Conservation (phyloP, 495 filamentous ascomycete species). For the Zalerion maritima region DNA sequence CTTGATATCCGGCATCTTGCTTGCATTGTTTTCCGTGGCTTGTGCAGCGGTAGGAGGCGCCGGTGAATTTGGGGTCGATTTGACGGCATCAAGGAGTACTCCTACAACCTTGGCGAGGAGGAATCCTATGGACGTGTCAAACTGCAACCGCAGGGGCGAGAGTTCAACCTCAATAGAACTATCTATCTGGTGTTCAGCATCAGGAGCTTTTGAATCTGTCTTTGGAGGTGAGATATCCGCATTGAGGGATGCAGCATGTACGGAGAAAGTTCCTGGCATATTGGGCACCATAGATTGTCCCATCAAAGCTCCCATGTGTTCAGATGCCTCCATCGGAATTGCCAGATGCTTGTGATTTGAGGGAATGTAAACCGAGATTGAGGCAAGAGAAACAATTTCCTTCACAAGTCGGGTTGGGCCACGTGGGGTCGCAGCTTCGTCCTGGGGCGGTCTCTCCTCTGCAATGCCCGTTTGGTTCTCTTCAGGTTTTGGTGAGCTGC, state of each 20-base stretch:
- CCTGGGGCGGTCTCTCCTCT: slow-evolving; percentile 8
- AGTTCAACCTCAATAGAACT: slow-evolving; percentile 38
- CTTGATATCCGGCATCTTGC: slow-evolving; percentile 29
- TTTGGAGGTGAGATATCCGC: slow-evolving; percentile 8
- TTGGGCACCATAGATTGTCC: slow-evolving; percentile 27
- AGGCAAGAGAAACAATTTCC: slow-evolving; percentile 27
- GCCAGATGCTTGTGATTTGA: slow-evolving; percentile 22
- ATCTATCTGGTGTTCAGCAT: slow-evolving; percentile 13
- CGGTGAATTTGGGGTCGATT: slow-evolving; percentile 8
- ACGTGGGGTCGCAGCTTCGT: slow-evolving; percentile 27
- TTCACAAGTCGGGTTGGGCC: slow-evolving; percentile 33
- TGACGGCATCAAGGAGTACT: slow-evolving; percentile 32
- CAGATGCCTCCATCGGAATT: slow-evolving; percentile 4
- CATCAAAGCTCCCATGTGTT: slow-evolving; percentile 6
- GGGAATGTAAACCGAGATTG: slow-evolving; percentile 30
- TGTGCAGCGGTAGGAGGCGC: slow-evolving; percentile 10
- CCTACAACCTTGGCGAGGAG: slow-evolving; percentile 47
- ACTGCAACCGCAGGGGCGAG: slow-evolving; percentile 39
- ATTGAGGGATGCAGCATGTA: slow-evolving; percentile 22
- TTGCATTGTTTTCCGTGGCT: slow-evolving; percentile 10
- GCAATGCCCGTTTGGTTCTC: slow-evolving; percentile 3
- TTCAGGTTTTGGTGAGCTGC: slow-evolving; percentile 1
- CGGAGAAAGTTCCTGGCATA: slow-evolving; percentile 43
- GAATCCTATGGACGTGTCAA: slow-evolving; percentile 57
- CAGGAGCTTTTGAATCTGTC: no score